A percentile compares a stretch with the other conserved stretches of the same genome.
These are phyloP conservation scores for Spizellomyces sp. DNA, from an alignment of 192 early-diverging fungal species.

Conservation along the genomic window DNA sequence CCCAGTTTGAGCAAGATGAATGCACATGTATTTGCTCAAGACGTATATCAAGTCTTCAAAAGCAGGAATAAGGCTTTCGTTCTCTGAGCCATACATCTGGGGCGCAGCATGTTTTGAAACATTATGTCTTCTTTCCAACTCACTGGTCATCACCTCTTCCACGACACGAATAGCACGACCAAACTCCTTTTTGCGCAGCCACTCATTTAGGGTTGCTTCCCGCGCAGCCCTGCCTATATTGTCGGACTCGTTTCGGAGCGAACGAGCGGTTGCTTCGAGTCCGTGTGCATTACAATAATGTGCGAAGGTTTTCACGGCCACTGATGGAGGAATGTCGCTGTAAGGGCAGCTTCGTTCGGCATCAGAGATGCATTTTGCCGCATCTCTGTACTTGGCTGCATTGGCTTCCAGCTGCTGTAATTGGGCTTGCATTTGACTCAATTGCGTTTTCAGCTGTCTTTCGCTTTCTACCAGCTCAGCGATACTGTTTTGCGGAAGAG, in stretches of 20 bases:
- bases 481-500: no score
- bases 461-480: no score
- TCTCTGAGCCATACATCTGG: neutral
- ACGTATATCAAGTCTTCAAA: slow-evolving; percentile 54
- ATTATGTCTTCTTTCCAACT: neutral
- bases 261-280: neutral
- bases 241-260: neutral
- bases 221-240: neutral
- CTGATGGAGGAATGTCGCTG: no score
- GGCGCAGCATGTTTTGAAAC: neutral
- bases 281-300: no score
- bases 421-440: no score
- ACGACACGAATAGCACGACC: slow-evolving; percentile 35
- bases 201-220: slow-evolving; percentile 7
- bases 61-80: slow-evolving; percentile 17
- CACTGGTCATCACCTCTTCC: slow-evolving; percentile 19
- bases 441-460: no score
- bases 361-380: no score
- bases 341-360: no score
- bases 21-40: slow-evolving; percentile 44
- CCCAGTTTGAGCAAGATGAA: slow-evolving; percentile 25
- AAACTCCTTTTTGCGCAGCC: slow-evolving; percentile 25
- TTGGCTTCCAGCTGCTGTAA: no score
- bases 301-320: no score
- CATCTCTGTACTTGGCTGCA: no score